Evolutionary conservation across 2,329 filamentous ascomycete genomes (phyloP), one percentile per base, ranked within the genome.

Genomic region (Coniochaeta sp.): DNA sequence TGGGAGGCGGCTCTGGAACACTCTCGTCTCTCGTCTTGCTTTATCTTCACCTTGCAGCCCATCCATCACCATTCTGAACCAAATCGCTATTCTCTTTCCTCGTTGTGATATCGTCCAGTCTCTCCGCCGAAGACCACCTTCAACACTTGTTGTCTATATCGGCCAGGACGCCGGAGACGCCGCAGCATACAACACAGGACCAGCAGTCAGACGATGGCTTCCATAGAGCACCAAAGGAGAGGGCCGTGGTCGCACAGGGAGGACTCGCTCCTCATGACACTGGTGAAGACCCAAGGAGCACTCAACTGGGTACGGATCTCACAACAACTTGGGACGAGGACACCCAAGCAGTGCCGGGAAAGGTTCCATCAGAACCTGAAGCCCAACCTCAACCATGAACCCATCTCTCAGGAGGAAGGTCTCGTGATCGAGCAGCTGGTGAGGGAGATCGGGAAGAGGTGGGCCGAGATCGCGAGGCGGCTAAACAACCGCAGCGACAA

Each of bases 311-410:
- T 96, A 16, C 84, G 86, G 65, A 96, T 97, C 69, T 87, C 93
- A 32, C 79, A 87, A 59, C 81, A 87, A 65, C 87, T 97, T 68
- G 82, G 84, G 62, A 87, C 89, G 28, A 85, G 93, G 63, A 91
- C 91, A 26, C 89, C 93, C 58, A 98, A 98, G 79, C 93, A 98
- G 77, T 98, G 93, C 74, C 87, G 93, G 61, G 93, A 98, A 77
- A 84, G 93, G 55, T 98, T 90, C 71, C 91, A 96, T 71, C 93
- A 98, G 71, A 96, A 97, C 72, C 81, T 98, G 54, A 96, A 91
- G 73, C 88, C 89, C 1, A 77, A 80, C 1, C 77, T 93, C 40
- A 89, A 89, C 71, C 89, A 90, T 68, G 82, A 87, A 19, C 89
- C 89, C 60, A 91, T 93, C 70, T 85, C 85, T 4, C 74, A 82